Evolutionary conservation across 768 basidiomycete genomes (phyloP).

Genomic region (Gyrodon lividus): DNA sequence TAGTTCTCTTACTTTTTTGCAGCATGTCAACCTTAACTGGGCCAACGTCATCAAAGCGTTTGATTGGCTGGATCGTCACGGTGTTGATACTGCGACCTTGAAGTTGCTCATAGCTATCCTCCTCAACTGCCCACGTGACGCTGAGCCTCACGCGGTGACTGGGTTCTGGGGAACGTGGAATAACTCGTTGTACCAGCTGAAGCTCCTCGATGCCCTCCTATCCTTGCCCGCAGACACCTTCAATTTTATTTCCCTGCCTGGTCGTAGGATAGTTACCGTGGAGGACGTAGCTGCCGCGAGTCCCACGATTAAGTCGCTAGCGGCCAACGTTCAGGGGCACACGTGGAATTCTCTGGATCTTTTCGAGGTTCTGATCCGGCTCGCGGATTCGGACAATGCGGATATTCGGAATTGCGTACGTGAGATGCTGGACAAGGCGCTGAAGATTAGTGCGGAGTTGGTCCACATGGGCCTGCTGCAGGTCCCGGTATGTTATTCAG

Average conservation of each 20-base stretch:
- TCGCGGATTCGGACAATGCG: constrained; percentile 65
- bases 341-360: constrained; percentile 95
- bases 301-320: constrained; percentile 89
- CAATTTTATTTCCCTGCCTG: constrained; percentile 87
- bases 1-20: constrained; percentile 14
- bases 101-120: constrained; percentile 89
- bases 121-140: constrained; percentile 74
- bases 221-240: constrained; percentile 89
- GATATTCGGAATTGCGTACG: constrained; percentile 78
- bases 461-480: constrained; percentile 92
- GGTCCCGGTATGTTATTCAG: constrained; percentile 65
- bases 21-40: constrained; percentile 77
- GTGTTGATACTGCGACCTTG: constrained; percentile 85
- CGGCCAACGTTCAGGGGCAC: constrained; percentile 86
- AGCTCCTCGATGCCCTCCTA: constrained; percentile 84
- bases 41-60: constrained; percentile 80
- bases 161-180: constrained; percentile 88
- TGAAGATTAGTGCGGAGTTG: constrained; percentile 90
- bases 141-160: constrained; percentile 73
- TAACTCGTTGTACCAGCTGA: constrained; percentile 82
- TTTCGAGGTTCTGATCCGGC: constrained; percentile 81
- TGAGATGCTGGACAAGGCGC: constrained; percentile 92
- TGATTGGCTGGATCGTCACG: constrained; percentile 79
- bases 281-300: constrained; percentile 84
- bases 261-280: constrained; percentile 78